phyloP scores from a whole-genome alignment of 2,329 filamentous ascomycete species.

The Epichloe hybrida region DNA sequence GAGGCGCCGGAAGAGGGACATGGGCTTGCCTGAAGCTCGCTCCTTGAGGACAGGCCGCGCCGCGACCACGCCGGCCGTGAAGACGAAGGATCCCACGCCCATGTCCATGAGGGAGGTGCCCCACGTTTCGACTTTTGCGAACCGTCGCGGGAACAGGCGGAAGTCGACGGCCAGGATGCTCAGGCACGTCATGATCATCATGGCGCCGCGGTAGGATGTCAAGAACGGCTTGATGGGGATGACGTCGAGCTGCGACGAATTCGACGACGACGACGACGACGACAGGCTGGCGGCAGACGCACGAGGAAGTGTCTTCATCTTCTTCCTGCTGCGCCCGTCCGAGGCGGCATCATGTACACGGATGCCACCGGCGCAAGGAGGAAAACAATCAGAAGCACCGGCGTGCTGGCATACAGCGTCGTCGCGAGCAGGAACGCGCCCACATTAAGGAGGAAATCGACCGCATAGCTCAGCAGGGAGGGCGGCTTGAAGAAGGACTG shows the following conservation, averaged over 20 bases:
- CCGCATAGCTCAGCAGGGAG: conserved; percentile 48
- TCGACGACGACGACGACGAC: neutral
- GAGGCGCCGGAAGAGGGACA: conserved; percentile 44
- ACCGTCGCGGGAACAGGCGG: conserved; percentile 77
- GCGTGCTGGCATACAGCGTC: conserved; percentile 67
- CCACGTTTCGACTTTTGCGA: conserved; percentile 97
- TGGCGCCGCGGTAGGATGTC: conserved; percentile 77
- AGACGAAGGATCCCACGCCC: conserved; percentile 94
- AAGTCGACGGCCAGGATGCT: conserved; percentile 98
- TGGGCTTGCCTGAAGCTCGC: conserved; percentile 34
- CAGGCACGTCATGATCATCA: conserved; percentile 82
- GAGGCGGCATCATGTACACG: conserved; percentile 40
- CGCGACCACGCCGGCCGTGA: conserved; percentile 82
- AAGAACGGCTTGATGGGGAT: conserved; percentile 83
- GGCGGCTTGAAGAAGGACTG: conserved; percentile 74
- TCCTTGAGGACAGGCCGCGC: conserved; percentile 68
- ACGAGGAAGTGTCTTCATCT: neutral
- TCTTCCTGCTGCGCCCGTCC: conserved; percentile 18
- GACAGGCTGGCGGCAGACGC: neutral
- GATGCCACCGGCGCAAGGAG: conserved; percentile 58
- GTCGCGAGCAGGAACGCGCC: conserved; percentile 69
- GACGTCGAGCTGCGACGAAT: conserved; percentile 16
- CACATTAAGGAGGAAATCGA: conserved; percentile 84
- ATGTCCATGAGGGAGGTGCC: conserved; percentile 98
- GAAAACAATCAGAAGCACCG: conserved; percentile 61